These are phyloP conservation scores for Fusarium fracticaudum DNA, from an alignment of 2,329 filamentous ascomycete genomes.

Conservation along the genomic window DNA sequence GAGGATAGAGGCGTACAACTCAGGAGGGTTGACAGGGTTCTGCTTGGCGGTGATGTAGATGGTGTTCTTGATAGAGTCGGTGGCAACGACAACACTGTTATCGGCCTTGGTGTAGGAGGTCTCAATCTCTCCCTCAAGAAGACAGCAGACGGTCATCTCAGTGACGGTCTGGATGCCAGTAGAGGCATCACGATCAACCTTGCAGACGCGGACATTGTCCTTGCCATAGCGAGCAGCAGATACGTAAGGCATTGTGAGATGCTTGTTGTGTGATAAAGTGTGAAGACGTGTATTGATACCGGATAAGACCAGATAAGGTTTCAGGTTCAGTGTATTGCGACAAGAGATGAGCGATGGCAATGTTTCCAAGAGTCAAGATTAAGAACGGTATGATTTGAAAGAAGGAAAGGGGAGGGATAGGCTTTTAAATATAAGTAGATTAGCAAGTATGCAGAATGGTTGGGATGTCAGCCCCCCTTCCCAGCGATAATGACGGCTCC, in stretches of 20 bases:
- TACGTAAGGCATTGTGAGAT: slow-evolving; percentile 61
- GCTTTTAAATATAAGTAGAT: slow-evolving; percentile 33
- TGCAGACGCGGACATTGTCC: slow-evolving; percentile 98
- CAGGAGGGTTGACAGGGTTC: slow-evolving; percentile 89
- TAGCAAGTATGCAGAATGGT: slow-evolving; percentile 6
- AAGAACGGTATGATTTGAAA: neutral
- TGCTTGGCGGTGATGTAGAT: slow-evolving; percentile 95
- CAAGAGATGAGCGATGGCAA: neutral
- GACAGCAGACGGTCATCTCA: slow-evolving; percentile 93
- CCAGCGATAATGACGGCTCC: slow-evolving; percentile 18
- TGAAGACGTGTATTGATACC: slow-evolving; percentile 1
- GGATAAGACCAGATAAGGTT: slow-evolving; percentile 8
- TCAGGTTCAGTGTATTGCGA: neutral
- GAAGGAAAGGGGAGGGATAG: slow-evolving; percentile 4
- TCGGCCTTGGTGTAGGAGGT: slow-evolving; percentile 90
- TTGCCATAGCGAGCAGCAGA: slow-evolving; percentile 83
- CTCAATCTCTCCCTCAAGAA: slow-evolving; percentile 93
- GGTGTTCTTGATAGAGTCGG: slow-evolving; percentile 98
- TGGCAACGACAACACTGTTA: slow-evolving; percentile 95
- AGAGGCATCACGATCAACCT: slow-evolving; percentile 83
- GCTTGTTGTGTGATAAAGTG: slow-evolving; percentile 15
- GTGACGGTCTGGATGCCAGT: slow-evolving; percentile 85
- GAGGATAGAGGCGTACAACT: slow-evolving; percentile 87
- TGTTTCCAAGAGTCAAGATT: neutral
- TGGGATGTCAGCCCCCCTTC: slow-evolving; percentile 31